phyloP scores from a whole-genome alignment of 306 rosid species.

The Quercus berberidifolia region DNA sequence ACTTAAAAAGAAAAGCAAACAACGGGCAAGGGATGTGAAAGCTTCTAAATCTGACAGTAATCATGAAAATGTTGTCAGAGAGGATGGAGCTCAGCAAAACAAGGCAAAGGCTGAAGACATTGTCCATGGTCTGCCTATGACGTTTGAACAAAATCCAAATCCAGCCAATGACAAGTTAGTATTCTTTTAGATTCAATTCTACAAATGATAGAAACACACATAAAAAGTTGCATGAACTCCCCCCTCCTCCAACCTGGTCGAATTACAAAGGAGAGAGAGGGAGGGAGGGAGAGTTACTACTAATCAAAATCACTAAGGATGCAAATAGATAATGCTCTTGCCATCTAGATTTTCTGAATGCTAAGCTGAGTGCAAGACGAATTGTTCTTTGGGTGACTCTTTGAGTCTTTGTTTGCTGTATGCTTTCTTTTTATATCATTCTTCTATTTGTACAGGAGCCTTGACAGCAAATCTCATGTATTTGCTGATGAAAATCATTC shows the following conservation, averaged over 20 bases:
- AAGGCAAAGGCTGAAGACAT: constrained; percentile 18
- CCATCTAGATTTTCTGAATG: background rate
- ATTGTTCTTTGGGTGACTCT: background rate
- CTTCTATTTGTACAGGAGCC: constrained; percentile 33
- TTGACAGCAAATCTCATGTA: constrained; percentile 18
- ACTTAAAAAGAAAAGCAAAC: constrained; percentile 28
- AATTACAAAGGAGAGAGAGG: background rate
- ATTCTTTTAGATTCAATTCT: background rate
- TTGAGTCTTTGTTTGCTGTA: too few relatives aligned
- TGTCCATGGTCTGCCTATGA: constrained; percentile 20
- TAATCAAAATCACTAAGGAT: background rate
- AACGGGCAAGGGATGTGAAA: constrained; percentile 10
- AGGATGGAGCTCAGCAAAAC: constrained; percentile 23
- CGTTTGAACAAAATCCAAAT: constrained; percentile 30
- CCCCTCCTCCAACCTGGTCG: background rate
- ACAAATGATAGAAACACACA: background rate
- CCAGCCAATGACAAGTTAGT: constrained; percentile 46
- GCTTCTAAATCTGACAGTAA: constrained; percentile 4
- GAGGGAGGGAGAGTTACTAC: background rate
- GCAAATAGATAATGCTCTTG: background rate
- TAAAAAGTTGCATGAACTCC: background rate
- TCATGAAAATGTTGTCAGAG: constrained; percentile 16
- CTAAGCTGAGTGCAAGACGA: background rate
- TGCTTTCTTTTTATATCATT: background rate
- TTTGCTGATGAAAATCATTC: constrained; percentile 35